Evolutionary conservation across 2,329 filamentous ascomycete species (phyloP).

Genomic region (Monascus ruber): DNA sequence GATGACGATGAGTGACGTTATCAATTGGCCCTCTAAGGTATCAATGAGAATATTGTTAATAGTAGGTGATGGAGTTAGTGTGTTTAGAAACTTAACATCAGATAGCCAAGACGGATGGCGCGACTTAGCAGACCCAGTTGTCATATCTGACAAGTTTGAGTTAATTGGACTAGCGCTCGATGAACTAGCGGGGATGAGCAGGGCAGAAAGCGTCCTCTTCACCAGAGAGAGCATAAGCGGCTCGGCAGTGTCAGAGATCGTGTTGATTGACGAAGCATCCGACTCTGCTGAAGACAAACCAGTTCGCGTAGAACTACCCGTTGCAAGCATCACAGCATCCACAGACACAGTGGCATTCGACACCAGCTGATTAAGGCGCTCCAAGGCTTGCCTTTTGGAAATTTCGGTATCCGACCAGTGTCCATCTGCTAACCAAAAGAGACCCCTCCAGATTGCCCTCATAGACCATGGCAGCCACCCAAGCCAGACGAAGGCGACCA

Average conservation of each 20-base stretch:
- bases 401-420: slow-evolving; percentile 40
- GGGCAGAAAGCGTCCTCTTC: slow-evolving; percentile 31
- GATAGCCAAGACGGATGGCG: slow-evolving; percentile 44
- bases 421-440: slow-evolving; percentile 90
- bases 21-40: slow-evolving; percentile 82
- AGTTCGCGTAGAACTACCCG: slow-evolving; percentile 13
- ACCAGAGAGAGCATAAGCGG: slow-evolving; percentile 36
- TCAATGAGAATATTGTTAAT: slow-evolving; percentile 73
- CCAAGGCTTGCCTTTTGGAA: slow-evolving; percentile 9
- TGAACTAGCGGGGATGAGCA: slow-evolving; percentile 21
- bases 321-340: slow-evolving; percentile 7
- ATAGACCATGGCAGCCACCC: slow-evolving; percentile 81
- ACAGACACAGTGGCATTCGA: slow-evolving; percentile 17
- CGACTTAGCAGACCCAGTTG: slow-evolving; percentile 14
- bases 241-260: slow-evolving; percentile 29
- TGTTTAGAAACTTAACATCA: slow-evolving; percentile 44
- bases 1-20: slow-evolving; percentile 81
- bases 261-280: slow-evolving; percentile 29
- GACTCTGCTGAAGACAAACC: slow-evolving; percentile 20
- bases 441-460: slow-evolving; percentile 79
- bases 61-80: slow-evolving; percentile 53
- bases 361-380: slow-evolving; percentile 11
- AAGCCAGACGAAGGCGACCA: slow-evolving; percentile 82
- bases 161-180: slow-evolving; percentile 16
- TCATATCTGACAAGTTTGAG: slow-evolving; percentile 14